These are phyloP conservation scores for Plantago coronopus DNA, from an alignment of 305 asterid genomes.

Conservation along the genomic window DNA sequence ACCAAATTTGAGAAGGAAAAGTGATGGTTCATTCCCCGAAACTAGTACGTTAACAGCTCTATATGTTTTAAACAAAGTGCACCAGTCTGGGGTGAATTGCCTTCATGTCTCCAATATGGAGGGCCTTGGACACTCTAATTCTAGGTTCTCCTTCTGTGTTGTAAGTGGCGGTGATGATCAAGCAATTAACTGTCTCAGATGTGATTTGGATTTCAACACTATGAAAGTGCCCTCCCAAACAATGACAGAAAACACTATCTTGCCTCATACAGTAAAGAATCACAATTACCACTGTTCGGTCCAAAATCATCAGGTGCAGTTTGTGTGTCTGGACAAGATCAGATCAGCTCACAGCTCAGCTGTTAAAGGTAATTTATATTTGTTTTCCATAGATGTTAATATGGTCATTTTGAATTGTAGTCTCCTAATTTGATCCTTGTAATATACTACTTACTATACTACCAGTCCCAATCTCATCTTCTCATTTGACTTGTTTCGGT, in stretches of 20 bases:
- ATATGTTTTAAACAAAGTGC: conserved; percentile 52
- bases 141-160: conserved; percentile 40
- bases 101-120: conserved; percentile 51
- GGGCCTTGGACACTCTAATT: conserved; percentile 32
- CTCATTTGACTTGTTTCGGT: too few species aligned
- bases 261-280: conserved; percentile 27
- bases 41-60: conserved; percentile 41
- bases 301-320: conserved; percentile 42
- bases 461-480: too few species aligned
- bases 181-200: conserved; percentile 62
- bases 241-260: conserved; percentile 20
- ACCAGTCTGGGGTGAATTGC: conserved; percentile 91
- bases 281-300: conserved; percentile 30
- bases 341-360: conserved; percentile 89
- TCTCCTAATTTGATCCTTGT: too few species aligned
- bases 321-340: conserved; percentile 44
- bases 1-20: conserved; percentile 31
- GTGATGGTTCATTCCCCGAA: conserved; percentile 36
- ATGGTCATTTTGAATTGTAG: too few species aligned
- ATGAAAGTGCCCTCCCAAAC: conserved; percentile 26
- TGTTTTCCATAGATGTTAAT: too few species aligned
- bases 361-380: conserved; percentile 60
- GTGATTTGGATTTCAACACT: conserved; percentile 40
- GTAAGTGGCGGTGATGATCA: conserved; percentile 98
- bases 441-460: too few species aligned